Evolutionary conservation across 768 basidiomycete genomes (phyloP), one percentile per base, ranked within the genome.

Genomic region (Hericium rajendrae): DNA sequence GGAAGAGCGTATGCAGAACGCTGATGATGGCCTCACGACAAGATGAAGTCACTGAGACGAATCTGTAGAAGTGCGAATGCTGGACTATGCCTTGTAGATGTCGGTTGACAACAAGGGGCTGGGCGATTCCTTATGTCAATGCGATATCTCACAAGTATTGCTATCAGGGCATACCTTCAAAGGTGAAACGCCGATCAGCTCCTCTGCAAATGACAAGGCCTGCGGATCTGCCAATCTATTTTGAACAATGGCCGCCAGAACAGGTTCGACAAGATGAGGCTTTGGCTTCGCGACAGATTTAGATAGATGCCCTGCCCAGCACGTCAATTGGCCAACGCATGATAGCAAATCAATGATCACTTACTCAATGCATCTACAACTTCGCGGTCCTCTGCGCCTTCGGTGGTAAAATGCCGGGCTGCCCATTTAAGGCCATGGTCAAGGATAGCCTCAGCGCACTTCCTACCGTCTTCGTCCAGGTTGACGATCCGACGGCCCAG

Each of bases 1-100:
- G 69, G 74, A 94, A 97, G 1, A 95, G 74, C 3, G 72, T 69
- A 48, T 82, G 75, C 3, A 94, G 70, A 1, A 90, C 69, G n/a
- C 70, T 62, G 39, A 85, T 73, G 28, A 88, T 66, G 2, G 74
- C 70, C 22, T 78, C 74, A 20, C 83, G 76, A 32, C 70, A 64
- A 4, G 67, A 60, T 9, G 61, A 52, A 55, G 67, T 58, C 1
- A 58, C 54, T 10, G 69, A 66, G 48, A 77, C 78, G 12, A 79
- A 56, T 48, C 73, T 76, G 67, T 74, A 78, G 66, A 93, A 85
- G 11, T 82, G 74, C 3, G 78, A 72, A 60, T 88, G 83, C 61
- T 89, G 86, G 20, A 94, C 68, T 57, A 92, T 76, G 20, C 77
- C 80, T 73, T 94, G 92, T 2, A 95, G 68, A 49, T 82, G 76